These are phyloP conservation scores for Ascochyta viciae-villosae DNA, from an alignment of 2,329 filamentous ascomycete species.

Conservation along the genomic window DNA sequence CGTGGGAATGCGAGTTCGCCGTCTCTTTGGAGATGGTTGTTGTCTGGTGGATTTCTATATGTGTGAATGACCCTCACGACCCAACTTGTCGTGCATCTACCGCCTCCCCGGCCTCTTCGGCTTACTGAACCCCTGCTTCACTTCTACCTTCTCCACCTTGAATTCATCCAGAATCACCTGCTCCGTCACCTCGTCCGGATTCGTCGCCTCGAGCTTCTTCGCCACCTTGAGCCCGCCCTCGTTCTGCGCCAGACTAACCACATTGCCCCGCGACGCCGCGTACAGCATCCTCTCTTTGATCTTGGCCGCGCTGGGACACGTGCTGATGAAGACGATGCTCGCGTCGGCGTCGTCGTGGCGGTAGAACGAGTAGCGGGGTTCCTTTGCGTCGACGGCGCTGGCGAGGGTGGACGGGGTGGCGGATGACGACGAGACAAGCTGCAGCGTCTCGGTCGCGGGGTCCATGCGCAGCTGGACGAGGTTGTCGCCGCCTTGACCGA, in stretches of 20 bases:
- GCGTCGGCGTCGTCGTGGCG: constrained; percentile 66
- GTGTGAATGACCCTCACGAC: not conserved
- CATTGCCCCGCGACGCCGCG: constrained; percentile 66
- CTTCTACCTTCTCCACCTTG: constrained; percentile 71
- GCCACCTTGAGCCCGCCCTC: constrained; percentile 71
- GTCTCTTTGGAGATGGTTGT: too few relatives aligned
- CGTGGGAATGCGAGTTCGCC: not conserved
- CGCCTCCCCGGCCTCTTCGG: constrained; percentile 78
- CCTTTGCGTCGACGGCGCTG: constrained; percentile 66
- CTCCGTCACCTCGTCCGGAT: constrained; percentile 74
- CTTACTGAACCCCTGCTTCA: constrained; percentile 75
- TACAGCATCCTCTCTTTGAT: constrained; percentile 90
- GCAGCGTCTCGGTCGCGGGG: constrained; percentile 70
- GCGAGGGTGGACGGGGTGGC: constrained; percentile 66
- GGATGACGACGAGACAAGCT: constrained; percentile 64
- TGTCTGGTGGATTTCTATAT: not conserved
- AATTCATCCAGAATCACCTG: constrained; percentile 70
- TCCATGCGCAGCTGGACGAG: constrained; percentile 79
- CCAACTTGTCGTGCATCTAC: constrained; percentile 23
- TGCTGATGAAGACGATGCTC: constrained; percentile 80
- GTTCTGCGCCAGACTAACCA: constrained; percentile 69
- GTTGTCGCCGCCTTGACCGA: constrained; percentile 60
- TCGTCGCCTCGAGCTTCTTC: constrained; percentile 71
- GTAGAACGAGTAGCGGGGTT: constrained; percentile 82
- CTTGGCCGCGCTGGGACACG: constrained; percentile 73